phyloP scores from a whole-genome alignment of 305 asterid genomes.

The Fraxinus greggii region DNA sequence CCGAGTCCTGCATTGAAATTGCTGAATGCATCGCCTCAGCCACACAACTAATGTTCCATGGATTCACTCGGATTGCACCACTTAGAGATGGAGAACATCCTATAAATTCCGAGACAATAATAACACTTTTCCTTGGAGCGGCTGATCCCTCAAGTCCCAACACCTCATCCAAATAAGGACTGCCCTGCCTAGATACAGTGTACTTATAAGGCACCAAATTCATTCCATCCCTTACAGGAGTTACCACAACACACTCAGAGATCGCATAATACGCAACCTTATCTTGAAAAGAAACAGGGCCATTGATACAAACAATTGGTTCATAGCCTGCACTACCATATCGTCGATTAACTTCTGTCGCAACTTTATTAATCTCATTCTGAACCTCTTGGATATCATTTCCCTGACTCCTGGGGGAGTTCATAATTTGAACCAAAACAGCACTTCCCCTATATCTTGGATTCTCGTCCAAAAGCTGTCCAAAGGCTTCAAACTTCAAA shows the following conservation, averaged over 20 bases:
- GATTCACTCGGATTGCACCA: constrained; percentile 63
- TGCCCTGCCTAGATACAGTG: constrained; percentile 48
- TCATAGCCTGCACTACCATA: constrained; percentile 37
- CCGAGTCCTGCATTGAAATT: constrained; percentile 34
- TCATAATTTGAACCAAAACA: constrained; percentile 64
- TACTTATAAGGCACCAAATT: constrained; percentile 68
- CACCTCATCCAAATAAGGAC: constrained; percentile 31
- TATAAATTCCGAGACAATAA: constrained; percentile 65
- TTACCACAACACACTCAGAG: constrained; percentile 49
- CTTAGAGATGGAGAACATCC: constrained; percentile 80
- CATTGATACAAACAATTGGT: constrained; percentile 44
- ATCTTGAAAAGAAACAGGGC: constrained; percentile 40
- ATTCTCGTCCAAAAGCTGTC: constrained; percentile 50
- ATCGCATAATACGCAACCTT: constrained; percentile 47
- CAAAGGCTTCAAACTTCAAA: constrained; percentile 61
- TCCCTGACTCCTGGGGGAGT: constrained; percentile 65
- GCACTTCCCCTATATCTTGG: constrained; percentile 47
- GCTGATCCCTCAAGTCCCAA: constrained; percentile 28
- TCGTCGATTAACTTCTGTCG: constrained; percentile 29
- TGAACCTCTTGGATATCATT: constrained; percentile 61
- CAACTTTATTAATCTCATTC: constrained; percentile 45
- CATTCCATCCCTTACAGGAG: constrained; percentile 59
- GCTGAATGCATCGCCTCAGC: constrained; percentile 41
- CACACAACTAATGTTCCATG: constrained; percentile 47
- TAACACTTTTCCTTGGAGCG: constrained; percentile 35